Evolutionary conservation across 208 protist genomes (phyloP), one percentile per base, ranked within the genome.

Genomic region (Acanthamoeba triangularis): DNA sequence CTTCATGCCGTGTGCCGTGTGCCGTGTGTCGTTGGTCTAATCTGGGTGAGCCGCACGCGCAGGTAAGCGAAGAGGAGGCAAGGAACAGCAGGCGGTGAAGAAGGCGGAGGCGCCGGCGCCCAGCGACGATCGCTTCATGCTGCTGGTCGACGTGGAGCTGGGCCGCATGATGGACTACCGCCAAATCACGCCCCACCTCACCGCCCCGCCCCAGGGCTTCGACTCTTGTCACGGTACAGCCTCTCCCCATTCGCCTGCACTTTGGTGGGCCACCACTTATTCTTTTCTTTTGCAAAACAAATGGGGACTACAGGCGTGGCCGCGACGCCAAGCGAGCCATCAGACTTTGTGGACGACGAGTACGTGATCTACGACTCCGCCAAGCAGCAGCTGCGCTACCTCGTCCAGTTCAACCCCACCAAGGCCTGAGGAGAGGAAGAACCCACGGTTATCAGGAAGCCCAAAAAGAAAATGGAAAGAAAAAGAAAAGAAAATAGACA

Each of bases 331-430:
- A 85, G 76, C 44, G 76, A 85, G 84, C 47, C 49, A 35, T 35
- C 67, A 25, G 94, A 35, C 85, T 97, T 97, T 92, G 23, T 82
- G 47, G 96, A 97, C 67, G 87, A 97, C 44, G 96, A 97, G 87
- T 97, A 97, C 35, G 96, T 96, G 11, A 93, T 97, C 44, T 97
- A 97, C 69, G 63, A 95, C 93, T 18, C 65, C 13, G 14, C 69
- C 8, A 96, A 95, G 72, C 96, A 96, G 56, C 37, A 35, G n/a
- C 44, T 97, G 13, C 30, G n/a, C 33, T 97, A 96, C 80, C 30
- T 97, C 20, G 94, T 97, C 25, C 54, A 95, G 49, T 54, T 97
- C 67, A 20, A 8, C 30, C 33, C 49, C 49, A 18, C 14, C 49
- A 4, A 52, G 11, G 11, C 49, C 49, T 52, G n/a, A n/a, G n/a